phyloP scores from a whole-genome alignment of 1,284 basidiomycete genomes.

The Calocybe gambosa region DNA sequence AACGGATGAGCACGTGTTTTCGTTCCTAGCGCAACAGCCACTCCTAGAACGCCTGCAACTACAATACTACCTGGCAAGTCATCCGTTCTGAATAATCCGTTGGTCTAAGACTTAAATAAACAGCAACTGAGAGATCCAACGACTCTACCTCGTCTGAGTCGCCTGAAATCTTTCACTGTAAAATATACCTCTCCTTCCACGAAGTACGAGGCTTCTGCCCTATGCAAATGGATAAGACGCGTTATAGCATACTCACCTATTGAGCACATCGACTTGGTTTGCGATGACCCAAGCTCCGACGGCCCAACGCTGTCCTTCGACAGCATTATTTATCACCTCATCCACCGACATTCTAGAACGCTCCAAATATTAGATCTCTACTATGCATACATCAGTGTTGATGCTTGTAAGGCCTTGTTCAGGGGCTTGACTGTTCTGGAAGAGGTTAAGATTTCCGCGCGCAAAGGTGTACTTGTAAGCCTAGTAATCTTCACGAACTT shows the following conservation, averaged over 20 bases:
- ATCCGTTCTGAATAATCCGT: not conserved
- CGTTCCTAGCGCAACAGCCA: constrained; percentile 34
- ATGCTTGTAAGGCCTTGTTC: constrained; percentile 13
- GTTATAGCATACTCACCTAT: constrained; percentile 34
- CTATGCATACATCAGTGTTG: constrained; percentile 27
- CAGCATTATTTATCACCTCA: constrained; percentile 36
- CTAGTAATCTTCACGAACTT: not conserved
- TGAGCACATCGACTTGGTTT: constrained; percentile 28
- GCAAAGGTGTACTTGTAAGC: constrained; percentile 25
- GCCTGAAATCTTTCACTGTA: constrained; percentile 36
- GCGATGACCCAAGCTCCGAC: constrained; percentile 20
- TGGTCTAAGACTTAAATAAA: not conserved
- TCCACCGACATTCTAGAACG: constrained; percentile 28
- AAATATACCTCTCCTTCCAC: constrained; percentile 22
- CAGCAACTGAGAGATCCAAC: constrained; percentile 40
- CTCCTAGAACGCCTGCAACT: constrained; percentile 32
- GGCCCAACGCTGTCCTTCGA: constrained; percentile 29
- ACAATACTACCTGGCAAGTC: constrained; percentile 43
- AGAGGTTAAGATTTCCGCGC: constrained; percentile 21
- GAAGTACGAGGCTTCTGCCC: constrained; percentile 23
- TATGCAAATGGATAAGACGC: constrained; percentile 41
- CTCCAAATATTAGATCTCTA: constrained; percentile 32
- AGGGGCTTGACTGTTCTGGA: constrained; percentile 20
- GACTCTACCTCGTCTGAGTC: constrained; percentile 23
- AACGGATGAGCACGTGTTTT: constrained; percentile 42